These are phyloP conservation scores for Suillus hirtellus DNA, from an alignment of 768 basidiomycete species.

Conservation along the genomic window DNA sequence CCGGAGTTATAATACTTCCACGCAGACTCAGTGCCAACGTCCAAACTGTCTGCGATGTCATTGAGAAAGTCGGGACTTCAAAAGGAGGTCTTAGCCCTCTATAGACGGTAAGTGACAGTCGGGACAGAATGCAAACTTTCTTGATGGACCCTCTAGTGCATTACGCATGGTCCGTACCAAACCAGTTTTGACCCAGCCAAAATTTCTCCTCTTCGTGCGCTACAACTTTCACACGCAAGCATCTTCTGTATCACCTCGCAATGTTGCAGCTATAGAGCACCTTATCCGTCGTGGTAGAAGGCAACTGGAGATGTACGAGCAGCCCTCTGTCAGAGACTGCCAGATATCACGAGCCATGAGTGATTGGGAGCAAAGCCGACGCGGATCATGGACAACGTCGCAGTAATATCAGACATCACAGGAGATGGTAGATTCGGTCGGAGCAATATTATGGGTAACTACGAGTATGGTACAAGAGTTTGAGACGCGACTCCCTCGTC, in stretches of 20 bases:
- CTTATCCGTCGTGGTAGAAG: conserved; percentile 66
- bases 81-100: conserved; percentile 50
- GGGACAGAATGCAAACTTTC: conserved; percentile 12
- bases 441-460: neutral
- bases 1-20: neutral
- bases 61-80: conserved; percentile 49
- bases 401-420: neutral
- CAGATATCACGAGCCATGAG: conserved; percentile 72
- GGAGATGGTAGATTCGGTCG: neutral
- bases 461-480: conserved; percentile 3
- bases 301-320: conserved; percentile 73
- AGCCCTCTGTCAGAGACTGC: conserved; percentile 66
- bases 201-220: conserved; percentile 67
- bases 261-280: conserved; percentile 73
- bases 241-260: conserved; percentile 57
- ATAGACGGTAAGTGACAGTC: conserved; percentile 47
- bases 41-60: conserved; percentile 24
- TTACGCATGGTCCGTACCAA: conserved; percentile 75
- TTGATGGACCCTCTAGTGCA: conserved; percentile 46
- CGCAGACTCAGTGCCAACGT: neutral
- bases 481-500: neutral
- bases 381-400: conserved; percentile 13
- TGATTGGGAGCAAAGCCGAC: conserved; percentile 53
- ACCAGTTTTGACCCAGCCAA: conserved; percentile 56
- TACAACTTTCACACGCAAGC: conserved; percentile 72